Base-by-base conservation (phyloP, 345 rosid species). In the Aquilaria sinensis region DNA sequence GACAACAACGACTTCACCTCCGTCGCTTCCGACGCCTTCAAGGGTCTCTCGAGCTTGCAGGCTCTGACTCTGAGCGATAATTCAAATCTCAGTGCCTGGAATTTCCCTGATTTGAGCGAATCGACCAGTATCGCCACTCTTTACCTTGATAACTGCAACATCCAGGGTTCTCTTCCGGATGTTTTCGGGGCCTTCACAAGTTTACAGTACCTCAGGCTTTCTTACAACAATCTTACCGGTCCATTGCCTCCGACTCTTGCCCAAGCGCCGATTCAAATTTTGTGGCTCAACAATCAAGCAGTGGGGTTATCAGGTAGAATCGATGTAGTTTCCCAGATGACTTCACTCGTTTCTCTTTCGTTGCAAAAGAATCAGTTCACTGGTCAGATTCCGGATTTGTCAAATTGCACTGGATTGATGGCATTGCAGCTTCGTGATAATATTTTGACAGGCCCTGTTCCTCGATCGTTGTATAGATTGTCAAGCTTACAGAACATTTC, bases 391-490 rank as follows among this genome's bases (percentile, higher is more conserved):
- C 97, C 97, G 0, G 94, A 93, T 69, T 80, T 90, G 71, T 77
- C 94, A 0, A 77, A 84, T 7, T 77, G 88, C 49, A 51, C 47
- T 4, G 60, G 41, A 56, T 62, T 93, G 71, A 74, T 72, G 56
- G 97, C 87, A 77, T 72, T 90, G 54, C 90, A 84, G 76, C 78
- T 93, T 47, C 76, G 97, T 37, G 96, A 90, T 55, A 93, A 93
- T 55, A 72, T 37, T 31, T 66, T 93, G 33, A 90, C 94, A 12
- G 98, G 97, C 34, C 63, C 74, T 4, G 70, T 93, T 23, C 90
- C 92, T 2, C 58, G 64, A 0, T 71, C 89, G 5, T 57, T 93
- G 37, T 12, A 62, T 48, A 48, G 70, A 4, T 80, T 80, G 12
- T 56, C 76, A 5, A 70, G 53, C 31, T 71, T 93, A 66, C 9